phyloP scores from a whole-genome alignment of 768 basidiomycete species.

The Dentipellis sp. region DNA sequence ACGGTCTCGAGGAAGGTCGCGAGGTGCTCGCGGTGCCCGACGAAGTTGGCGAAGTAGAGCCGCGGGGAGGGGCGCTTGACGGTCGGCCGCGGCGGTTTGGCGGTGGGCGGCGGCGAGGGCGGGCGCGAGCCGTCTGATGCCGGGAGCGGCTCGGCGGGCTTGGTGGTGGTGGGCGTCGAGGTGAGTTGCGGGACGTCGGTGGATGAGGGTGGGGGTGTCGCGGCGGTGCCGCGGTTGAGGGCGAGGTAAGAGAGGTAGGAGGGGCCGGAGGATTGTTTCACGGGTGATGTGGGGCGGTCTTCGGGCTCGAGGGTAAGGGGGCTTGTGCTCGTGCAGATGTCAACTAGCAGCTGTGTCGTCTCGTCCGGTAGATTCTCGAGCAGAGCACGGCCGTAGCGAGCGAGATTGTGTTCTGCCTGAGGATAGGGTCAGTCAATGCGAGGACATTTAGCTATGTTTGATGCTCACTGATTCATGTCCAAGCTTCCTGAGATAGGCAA shows the following conservation, averaged over 20 bases:
- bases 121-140: conserved; percentile 24
- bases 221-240: conserved; percentile 46
- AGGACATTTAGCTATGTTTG: neutral
- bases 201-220: conserved; percentile 21
- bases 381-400: conserved; percentile 82
- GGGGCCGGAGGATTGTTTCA: conserved; percentile 27
- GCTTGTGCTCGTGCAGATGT: conserved; percentile 71
- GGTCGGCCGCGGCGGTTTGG: conserved; percentile 18
- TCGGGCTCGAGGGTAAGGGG: conserved; percentile 36
- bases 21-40: conserved; percentile 80
- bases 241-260: conserved; percentile 80
- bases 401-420: conserved; percentile 82
- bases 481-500: conserved; percentile 69
- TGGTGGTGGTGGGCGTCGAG: conserved; percentile 5
- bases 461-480: conserved; percentile 69
- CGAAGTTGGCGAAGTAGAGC: conserved; percentile 89
- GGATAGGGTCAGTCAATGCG: neutral
- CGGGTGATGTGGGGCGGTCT: conserved; percentile 15
- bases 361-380: conserved; percentile 76
- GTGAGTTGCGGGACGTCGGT: conserved; percentile 11
- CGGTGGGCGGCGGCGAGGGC: conserved; percentile 18
- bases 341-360: conserved; percentile 86
- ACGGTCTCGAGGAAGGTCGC: conserved; percentile 85
- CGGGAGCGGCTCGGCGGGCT: conserved; percentile 27
- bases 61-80: conserved; percentile 67